Percentiles rank a stretch among this genome's conserved stretches.
These are phyloP conservation scores for Ajuga reptans DNA, from an alignment of 305 asterid species.

Conservation along the genomic window DNA sequence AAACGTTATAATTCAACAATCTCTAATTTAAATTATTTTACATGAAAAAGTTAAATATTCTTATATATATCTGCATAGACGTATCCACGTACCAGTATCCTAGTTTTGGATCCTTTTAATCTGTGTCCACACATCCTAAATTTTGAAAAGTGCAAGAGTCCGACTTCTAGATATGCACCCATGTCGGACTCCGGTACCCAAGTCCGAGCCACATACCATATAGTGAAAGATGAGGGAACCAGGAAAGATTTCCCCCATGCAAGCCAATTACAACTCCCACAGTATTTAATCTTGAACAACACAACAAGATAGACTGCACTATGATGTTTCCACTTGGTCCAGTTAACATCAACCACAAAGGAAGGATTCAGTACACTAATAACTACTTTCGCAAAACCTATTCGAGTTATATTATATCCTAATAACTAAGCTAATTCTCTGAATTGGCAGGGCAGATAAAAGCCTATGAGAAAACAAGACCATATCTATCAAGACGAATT, in stretches of 20 bases:
- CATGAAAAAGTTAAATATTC: too few species aligned
- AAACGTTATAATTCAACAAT: too few species aligned
- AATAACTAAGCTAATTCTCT: not conserved
- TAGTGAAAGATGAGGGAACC: not conserved
- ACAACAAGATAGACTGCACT: not conserved
- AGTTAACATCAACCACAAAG: not conserved
- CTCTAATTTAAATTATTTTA: too few species aligned
- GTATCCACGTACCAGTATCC: too few species aligned
- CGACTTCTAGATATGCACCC: too few species aligned
- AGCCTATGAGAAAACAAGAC: not conserved
- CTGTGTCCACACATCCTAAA: too few species aligned
- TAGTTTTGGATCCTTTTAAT: too few species aligned
- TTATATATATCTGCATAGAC: too few species aligned
- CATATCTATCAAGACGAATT: not conserved
- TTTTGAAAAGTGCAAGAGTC: too few species aligned
- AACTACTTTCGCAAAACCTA: not conserved
- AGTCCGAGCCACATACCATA: too few species aligned
- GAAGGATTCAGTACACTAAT: not conserved
- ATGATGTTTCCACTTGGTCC: not conserved
- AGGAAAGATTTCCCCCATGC: not conserved
- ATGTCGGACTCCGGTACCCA: too few species aligned
- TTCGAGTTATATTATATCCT: not conserved
- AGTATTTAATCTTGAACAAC: not conserved
- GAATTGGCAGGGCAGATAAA: not conserved
- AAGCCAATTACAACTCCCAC: not conserved